phyloP scores from a whole-genome alignment of 306 rosid genomes.

The Lablab purpureus region DNA sequence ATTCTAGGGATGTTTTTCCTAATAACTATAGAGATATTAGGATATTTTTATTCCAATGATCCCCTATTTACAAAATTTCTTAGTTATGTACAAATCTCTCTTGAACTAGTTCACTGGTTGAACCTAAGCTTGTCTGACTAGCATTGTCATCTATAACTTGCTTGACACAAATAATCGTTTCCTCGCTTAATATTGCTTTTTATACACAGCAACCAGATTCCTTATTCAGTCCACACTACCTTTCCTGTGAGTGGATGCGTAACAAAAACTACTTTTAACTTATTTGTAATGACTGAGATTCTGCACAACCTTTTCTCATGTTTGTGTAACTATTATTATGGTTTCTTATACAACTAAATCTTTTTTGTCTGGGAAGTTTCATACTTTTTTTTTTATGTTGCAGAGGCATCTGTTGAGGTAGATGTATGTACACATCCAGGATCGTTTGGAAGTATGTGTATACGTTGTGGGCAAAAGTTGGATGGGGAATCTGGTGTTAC shows the following conservation, averaged over 20 bases:
- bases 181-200: background rate
- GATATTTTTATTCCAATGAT: too few species aligned
- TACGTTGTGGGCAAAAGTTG: slow-evolving; percentile 75
- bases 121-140: slow-evolving; percentile 11
- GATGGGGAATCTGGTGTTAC: slow-evolving; percentile 77
- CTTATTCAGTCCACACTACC: background rate
- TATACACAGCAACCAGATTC: too few species aligned
- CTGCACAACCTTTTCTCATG: slow-evolving; percentile 27
- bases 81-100: slow-evolving; percentile 10
- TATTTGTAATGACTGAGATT: background rate
- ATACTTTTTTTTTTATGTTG: slow-evolving; percentile 37
- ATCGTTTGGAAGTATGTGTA: slow-evolving; percentile 79
- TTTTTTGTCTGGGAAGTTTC: slow-evolving; percentile 15
- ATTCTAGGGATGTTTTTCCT: too few species aligned
- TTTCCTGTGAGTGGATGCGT: background rate
- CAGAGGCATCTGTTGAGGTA: slow-evolving; percentile 57
- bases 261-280: background rate
- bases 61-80: too few species aligned
- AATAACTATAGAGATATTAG: too few species aligned
- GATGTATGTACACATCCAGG: slow-evolving; percentile 78
- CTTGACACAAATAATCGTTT: background rate
- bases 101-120: slow-evolving; percentile 17
- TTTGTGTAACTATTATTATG: slow-evolving; percentile 19
- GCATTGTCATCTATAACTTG: slow-evolving; percentile 14
- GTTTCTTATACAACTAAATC: slow-evolving; percentile 8